Conservation (phyloP, 768 basidiomycete genomes). For the Russula virescens region DNA sequence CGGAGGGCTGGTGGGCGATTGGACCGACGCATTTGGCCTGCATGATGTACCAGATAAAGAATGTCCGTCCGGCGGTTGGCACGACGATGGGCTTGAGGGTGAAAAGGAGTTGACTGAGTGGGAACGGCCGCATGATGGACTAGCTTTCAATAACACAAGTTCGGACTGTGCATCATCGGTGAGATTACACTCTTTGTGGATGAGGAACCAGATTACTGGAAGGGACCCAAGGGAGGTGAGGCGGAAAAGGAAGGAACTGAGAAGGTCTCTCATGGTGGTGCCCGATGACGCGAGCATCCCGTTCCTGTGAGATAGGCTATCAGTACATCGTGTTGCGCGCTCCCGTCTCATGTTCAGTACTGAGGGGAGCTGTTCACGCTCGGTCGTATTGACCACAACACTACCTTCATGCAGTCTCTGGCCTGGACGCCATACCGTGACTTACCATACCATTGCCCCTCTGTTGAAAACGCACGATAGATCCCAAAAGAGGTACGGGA, state of each 20-base stretch:
- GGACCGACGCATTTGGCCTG: constrained; percentile 76
- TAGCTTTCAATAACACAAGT: constrained; percentile 1
- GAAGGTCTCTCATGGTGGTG: constrained; percentile 66
- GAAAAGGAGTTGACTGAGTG: constrained; percentile 64
- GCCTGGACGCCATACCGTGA: constrained; percentile 69
- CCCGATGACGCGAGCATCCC: constrained; percentile 67
- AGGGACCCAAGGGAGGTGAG: constrained; percentile 70
- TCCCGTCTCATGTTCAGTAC: constrained; percentile 27
- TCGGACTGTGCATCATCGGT: constrained; percentile 10
- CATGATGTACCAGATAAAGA: constrained; percentile 74
- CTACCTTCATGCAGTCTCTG: constrained; percentile 65
- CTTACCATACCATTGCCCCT: constrained; percentile 57
- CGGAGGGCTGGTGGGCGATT: constrained; percentile 59
- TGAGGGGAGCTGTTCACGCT: constrained; percentile 59
- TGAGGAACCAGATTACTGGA: constrained; percentile 79
- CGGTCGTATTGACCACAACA: constrained; percentile 75
- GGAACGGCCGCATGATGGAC: background rate
- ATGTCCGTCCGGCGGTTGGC: constrained; percentile 61
- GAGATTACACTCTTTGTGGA: constrained; percentile 59
- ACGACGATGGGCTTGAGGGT: constrained; percentile 70
- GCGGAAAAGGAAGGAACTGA: constrained; percentile 88
- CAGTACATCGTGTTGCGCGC: background rate
- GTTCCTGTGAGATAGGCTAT: constrained; percentile 44
- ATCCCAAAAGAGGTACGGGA: constrained; percentile 72
- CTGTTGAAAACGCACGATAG: constrained; percentile 77